phyloP scores from a whole-genome alignment of 352 stramenopile species.

The Pythium apleroticum region DNA sequence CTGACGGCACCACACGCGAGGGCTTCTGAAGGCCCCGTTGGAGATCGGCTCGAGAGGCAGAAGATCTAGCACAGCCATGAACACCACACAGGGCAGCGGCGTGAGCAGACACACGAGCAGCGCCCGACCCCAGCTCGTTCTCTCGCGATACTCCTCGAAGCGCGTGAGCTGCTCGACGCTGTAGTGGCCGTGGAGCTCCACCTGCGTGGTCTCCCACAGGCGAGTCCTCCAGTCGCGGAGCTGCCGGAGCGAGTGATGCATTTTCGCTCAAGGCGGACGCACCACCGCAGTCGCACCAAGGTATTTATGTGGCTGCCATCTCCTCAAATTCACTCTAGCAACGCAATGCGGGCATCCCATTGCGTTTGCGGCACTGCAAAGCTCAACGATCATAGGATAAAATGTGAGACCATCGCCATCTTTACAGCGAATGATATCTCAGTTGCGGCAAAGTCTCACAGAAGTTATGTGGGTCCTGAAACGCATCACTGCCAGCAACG shows the following conservation, averaged over 20 bases:
- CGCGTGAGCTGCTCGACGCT: slow-evolving; percentile 6
- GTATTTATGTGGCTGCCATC: no score
- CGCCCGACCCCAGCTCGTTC: slow-evolving; percentile 5
- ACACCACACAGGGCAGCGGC: slow-evolving; percentile 5
- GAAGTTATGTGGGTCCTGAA: no score
- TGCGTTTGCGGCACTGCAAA: no score
- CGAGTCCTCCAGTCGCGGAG: background rate
- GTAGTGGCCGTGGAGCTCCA: slow-evolving; percentile 24
- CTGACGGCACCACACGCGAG: background rate
- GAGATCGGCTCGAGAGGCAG: slow-evolving; percentile 8
- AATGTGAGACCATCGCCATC: no score
- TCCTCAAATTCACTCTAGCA: no score
- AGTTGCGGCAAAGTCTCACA: no score
- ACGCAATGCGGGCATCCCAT: no score
- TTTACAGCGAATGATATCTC: background rate
- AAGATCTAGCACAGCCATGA: slow-evolving; percentile 8
- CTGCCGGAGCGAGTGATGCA: background rate
- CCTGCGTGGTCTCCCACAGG: slow-evolving; percentile 18
- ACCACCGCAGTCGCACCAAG: no score
- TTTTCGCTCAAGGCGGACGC: background rate
- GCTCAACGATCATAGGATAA: no score
- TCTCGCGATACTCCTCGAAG: background rate
- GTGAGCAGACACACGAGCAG: slow-evolving; percentile 12
- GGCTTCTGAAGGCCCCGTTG: background rate
- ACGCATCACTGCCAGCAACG: no score